Evolutionary conservation across 805 yeast species (phyloP).

Genomic region (Wickerhamiella vanderwaltii): DNA sequence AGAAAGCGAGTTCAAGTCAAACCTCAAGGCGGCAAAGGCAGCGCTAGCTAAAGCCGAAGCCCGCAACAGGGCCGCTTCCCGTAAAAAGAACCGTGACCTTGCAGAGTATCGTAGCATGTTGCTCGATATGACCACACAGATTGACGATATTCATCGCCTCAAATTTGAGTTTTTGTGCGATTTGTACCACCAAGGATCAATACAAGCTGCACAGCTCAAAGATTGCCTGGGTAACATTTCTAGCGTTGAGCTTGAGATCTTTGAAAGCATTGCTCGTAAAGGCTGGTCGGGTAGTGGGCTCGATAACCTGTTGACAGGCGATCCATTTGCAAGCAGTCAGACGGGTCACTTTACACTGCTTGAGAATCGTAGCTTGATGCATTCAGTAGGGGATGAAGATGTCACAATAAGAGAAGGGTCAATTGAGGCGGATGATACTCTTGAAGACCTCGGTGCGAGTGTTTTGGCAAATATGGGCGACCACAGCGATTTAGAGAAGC

Average conservation of each 20-base stretch:
- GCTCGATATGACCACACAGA: conserved; percentile 53
- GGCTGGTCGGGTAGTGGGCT: conserved; percentile 85
- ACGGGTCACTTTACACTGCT: conserved; percentile 5
- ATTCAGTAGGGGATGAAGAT: conserved; percentile 21
- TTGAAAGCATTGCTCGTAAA: conserved; percentile 62
- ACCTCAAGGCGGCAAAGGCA: conserved; percentile 41
- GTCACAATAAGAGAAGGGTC: conserved; percentile 9
- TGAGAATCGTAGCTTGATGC: neutral
- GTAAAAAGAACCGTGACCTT: conserved; percentile 50
- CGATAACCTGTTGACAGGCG: conserved; percentile 52
- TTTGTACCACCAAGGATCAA: conserved; percentile 48
- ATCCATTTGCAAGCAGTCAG: conserved; percentile 37
- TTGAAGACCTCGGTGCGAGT: too few relatives aligned
- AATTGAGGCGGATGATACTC: conserved; percentile 15
- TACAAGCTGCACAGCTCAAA: conserved; percentile 45
- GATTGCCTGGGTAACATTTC: conserved; percentile 50
- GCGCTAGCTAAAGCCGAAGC: conserved; percentile 48
- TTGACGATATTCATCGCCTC: conserved; percentile 66
- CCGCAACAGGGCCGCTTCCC: conserved; percentile 46
- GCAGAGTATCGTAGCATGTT: conserved; percentile 56
- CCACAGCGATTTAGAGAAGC: too few relatives aligned
- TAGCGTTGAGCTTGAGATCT: conserved; percentile 68
- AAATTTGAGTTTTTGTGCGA: conserved; percentile 65
- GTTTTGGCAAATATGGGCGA: too few relatives aligned
- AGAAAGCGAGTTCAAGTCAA: conserved; percentile 42